Conservation (phyloP, 2,329 filamentous ascomycete species). For the Fusarium sp. region DNA sequence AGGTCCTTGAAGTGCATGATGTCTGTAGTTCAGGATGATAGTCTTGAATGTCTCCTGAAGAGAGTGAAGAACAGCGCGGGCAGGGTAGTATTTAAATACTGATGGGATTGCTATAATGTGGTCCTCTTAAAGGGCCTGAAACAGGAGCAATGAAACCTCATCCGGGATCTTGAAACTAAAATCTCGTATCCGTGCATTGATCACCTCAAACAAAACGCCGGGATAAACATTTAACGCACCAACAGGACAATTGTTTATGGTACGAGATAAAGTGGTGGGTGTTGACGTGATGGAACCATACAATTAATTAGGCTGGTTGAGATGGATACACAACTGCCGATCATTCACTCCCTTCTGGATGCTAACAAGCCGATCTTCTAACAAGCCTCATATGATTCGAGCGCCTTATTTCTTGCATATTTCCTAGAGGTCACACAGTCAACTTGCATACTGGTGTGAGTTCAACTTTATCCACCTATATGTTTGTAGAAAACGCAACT, state of each 20-base stretch:
- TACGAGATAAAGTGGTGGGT: background rate
- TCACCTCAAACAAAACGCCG: conserved; percentile 4
- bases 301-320: background rate
- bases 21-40: background rate
- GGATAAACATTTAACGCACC: conserved; percentile 27
- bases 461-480: too few relatives aligned
- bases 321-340: background rate
- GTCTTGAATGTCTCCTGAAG: background rate
- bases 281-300: background rate
- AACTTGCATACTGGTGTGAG: background rate
- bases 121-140: background rate
- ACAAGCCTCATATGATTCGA: background rate
- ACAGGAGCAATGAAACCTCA: conserved; percentile 18
- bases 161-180: conserved; percentile 26
- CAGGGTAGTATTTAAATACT: conserved; percentile 1
- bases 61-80: rapidly evolving
- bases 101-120: background rate
- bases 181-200: conserved; percentile 8
- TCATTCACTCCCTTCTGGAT: background rate
- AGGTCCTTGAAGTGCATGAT: conserved; percentile 12
- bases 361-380: background rate
- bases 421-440: background rate
- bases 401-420: background rate
- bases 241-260: background rate
- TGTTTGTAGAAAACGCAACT: too few relatives aligned